Evolutionary conservation across 495 filamentous ascomycete genomes (phyloP).

Genomic region (Pyrenopolyporus hunteri): DNA sequence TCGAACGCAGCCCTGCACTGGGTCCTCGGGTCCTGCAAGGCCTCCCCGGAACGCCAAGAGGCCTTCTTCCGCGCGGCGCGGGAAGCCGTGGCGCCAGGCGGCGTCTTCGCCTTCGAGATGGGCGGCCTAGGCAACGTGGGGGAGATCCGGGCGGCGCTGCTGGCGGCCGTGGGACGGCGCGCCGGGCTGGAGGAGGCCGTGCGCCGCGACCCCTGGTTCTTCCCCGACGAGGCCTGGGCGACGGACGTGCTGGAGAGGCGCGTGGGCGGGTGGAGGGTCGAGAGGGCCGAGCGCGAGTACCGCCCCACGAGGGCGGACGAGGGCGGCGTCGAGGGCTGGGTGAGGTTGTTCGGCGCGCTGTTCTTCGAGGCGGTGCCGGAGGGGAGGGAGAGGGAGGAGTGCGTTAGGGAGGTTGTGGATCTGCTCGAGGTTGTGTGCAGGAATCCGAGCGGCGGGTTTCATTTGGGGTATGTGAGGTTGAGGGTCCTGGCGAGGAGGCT

Average conservation of each 20-base stretch:
- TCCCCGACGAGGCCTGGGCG: slow-evolving; percentile 64
- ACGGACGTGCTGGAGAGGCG: slow-evolving; percentile 58
- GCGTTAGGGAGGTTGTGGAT: slow-evolving; percentile 61
- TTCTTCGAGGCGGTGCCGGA: slow-evolving; percentile 60
- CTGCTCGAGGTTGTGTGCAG: slow-evolving; percentile 61
- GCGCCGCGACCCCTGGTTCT: slow-evolving; percentile 72
- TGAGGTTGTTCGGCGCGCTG: slow-evolving; percentile 66
- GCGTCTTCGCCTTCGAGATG: slow-evolving; percentile 72
- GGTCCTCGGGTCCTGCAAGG: slow-evolving; percentile 61
- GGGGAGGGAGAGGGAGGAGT: slow-evolving; percentile 56
- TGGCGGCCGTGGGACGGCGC: slow-evolving; percentile 59
- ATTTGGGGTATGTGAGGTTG: slow-evolving; percentile 74
- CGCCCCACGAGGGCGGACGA: slow-evolving; percentile 62
- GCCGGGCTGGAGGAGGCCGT: slow-evolving; percentile 55
- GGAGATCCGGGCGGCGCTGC: slow-evolving; percentile 66
- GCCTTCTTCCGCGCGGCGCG: slow-evolving; percentile 56
- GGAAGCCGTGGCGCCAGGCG: slow-evolving; percentile 60
- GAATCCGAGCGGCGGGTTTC: slow-evolving; percentile 63
- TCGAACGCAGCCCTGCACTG: slow-evolving; percentile 83
- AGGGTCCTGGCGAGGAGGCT: slow-evolving; percentile 66
- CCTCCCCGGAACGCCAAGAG: slow-evolving; percentile 12
- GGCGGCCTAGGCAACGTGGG: slow-evolving; percentile 73
- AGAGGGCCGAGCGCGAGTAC: slow-evolving; percentile 67
- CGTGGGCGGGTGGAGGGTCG: slow-evolving; percentile 64
- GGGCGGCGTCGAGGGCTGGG: slow-evolving; percentile 74